Evolutionary conservation across 352 stramenopile genomes (phyloP), one percentile per base, ranked within the genome.

Genomic region (Pythium periplocum): DNA sequence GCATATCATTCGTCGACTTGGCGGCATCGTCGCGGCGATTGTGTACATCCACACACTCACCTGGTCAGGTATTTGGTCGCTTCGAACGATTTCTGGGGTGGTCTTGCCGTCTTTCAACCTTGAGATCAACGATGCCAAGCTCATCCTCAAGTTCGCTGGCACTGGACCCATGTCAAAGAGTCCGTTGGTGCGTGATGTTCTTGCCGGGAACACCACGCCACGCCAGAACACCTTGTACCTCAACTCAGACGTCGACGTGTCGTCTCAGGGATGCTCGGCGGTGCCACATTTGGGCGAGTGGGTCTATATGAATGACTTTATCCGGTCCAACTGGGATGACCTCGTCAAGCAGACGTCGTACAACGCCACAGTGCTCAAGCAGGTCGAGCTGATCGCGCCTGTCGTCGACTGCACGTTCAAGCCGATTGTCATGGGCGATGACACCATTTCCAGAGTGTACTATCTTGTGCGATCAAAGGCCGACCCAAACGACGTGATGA

Each of bases 351-450:
- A 68, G 4, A 69, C 60, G 2, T 40, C 59, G 40, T 81, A 85
- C 53, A 73, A 64, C 53, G 63, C 75, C 11, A 60, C 56, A 26
- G 64, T 55, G 37, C 36, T 78, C 9, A n/a, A 30, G 1, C 55
- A 69, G 2, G 43, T 61, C 1, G 75, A 83, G 37, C 61, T 86
- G 9, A 61, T 86, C 5, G 37, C 70, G n/a, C 62, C 70, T 0
- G 53, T 86, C 0, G 61, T 81, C 4, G 72, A 83, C 47, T 85
- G 74, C 48, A 64, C 64, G 4, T 74, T 58, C 6, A 47, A 36
- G 1, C 45, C 61, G 17, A 59, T 85, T 47, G 1, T 56, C 2
- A 8, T 63, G 5, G 47, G 1, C 0, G 51, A 64, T 45, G 5
- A 41, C 4, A 51, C 58, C 12, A 8, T 45, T 8, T 31, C 12